Conservation (phyloP, 345 rosid species). For the Brassica napus region Da-Ae NC_063442.1:39157501-39158000, state of each 20-base stretch:
- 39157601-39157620: neutral
- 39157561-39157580: neutral
- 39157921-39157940: slow-evolving; percentile 63
- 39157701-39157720: neutral
- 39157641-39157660: neutral
- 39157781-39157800: neutral
- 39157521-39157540: neutral
- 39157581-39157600: neutral
- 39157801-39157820: neutral
- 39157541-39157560: neutral
- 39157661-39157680: neutral
- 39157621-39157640: neutral
- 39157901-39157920: slow-evolving; percentile 73
- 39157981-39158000: slow-evolving; percentile 82
- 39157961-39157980: slow-evolving; percentile 66
- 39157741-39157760: neutral
- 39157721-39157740: neutral
- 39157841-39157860: slow-evolving; percentile 48
- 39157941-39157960: slow-evolving; percentile 57
- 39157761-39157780: neutral
- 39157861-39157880: slow-evolving; percentile 93
- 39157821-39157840: neutral
- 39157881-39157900: slow-evolving; percentile 71
- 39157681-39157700: neutral
- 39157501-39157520: neutral